A percentile compares a stretch with the other conserved stretches of the same genome.
These are phyloP conservation scores for Mikania micrantha DNA, from an alignment of 129 eudicot genomes.

Conservation along the genomic window DNA sequence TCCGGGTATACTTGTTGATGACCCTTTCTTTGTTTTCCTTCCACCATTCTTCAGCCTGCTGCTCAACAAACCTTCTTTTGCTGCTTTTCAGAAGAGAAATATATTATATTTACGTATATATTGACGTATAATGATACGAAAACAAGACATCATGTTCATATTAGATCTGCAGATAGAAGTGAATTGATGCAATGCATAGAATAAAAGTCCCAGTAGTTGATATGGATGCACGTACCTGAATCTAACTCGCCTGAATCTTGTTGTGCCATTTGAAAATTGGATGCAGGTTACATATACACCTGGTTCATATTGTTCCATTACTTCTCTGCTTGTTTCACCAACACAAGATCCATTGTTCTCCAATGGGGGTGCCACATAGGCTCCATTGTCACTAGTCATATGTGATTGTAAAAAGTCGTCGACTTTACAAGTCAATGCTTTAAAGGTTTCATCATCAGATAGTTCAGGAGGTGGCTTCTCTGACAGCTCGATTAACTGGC, in stretches of 20 bases:
- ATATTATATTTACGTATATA: too few species aligned
- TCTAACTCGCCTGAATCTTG: slow-evolving; percentile 67
- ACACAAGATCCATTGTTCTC: background rate
- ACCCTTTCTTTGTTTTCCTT: slow-evolving; percentile 66
- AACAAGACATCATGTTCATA: background rate
- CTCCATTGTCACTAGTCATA: background rate
- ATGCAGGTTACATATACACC: slow-evolving; percentile 70
- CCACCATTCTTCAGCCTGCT: slow-evolving; percentile 93
- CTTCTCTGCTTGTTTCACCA: slow-evolving; percentile 31
- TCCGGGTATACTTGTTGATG: slow-evolving; percentile 37
- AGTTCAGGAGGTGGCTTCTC: slow-evolving; percentile 47
- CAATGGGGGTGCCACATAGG: too few species aligned
- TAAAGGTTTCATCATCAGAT: slow-evolving; percentile 33
- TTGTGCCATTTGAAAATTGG: slow-evolving; percentile 48
- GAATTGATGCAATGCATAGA: too few species aligned
- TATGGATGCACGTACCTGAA: slow-evolving; percentile 90
- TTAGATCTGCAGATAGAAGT: too few species aligned
- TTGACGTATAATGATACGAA: too few species aligned
- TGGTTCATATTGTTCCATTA: slow-evolving; percentile 81
- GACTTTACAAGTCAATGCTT: slow-evolving; percentile 36
- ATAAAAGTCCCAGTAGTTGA: too few species aligned
- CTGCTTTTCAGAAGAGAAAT: slow-evolving; percentile 23
- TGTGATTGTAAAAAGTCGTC: slow-evolving; percentile 28
- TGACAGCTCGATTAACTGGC: slow-evolving; percentile 47
- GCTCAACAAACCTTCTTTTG: slow-evolving; percentile 54